Base-by-base conservation (phyloP, 306 rosid species). In the Morella rubra region DNA sequence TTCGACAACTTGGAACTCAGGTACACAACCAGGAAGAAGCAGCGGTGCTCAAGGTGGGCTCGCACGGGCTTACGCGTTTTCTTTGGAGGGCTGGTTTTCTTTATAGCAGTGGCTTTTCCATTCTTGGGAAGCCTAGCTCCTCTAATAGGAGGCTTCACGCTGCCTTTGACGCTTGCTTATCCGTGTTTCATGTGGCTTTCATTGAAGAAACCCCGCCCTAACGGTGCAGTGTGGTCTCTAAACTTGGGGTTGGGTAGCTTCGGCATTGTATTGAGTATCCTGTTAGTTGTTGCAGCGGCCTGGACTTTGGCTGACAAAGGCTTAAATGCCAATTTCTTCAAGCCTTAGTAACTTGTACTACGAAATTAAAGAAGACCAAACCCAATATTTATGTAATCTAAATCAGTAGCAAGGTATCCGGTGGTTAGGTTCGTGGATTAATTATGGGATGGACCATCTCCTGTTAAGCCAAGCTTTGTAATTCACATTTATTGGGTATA, bases 171-270 rank as follows among this genome's bases (percentile, higher is more conserved):
- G 0, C 86, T 84, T 60, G 89, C 86, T 7, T 92, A 92, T 79
- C 97, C 97, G 0, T 90, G 97, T 74, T 87, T 89, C 85, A 92
- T 92, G 92, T 92, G 93, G 90, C n/a, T 84, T 12, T 71, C 90
- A 1, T 76, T 92, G 24, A 89, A 86, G 86, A 90, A 87, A 18
- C 90, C 91, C 15, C 83, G 69, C 11, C 53, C 32, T 7, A 81
- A 58, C 22, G 70, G 86, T 46, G 22, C 3, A 0, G 52, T 68
- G 4, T 86, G 93, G 92, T 80, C 80, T 6, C 73, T 84, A 20
- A 89, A 89, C 62, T 22, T 81, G 41, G 79, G 60, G 0, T 83
- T 90, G 7, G 97, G 96, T 5, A 84, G 77, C 75, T n/a, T 85
- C 1, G 96, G 96, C n/a, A 12, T 92, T 72, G 14, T 73, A 71